Conservation (phyloP, 345 rosid genomes). For the Ceriops decandra region DNA sequence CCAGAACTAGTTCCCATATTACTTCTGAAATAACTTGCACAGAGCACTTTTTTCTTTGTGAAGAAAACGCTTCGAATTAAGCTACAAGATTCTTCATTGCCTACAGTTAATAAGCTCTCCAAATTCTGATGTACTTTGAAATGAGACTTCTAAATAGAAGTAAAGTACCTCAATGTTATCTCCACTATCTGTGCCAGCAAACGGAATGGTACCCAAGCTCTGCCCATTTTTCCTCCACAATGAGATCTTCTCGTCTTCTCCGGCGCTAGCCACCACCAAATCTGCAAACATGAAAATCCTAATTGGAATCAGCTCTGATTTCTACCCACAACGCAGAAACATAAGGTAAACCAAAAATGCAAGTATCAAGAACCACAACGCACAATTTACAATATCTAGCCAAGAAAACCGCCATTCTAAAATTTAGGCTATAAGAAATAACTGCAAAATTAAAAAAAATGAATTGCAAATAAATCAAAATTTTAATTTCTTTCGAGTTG, state of each 20-base stretch:
- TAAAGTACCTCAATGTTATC: constrained; percentile 61
- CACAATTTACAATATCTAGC: too few species aligned
- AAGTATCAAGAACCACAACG: neutral
- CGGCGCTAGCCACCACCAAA: constrained; percentile 96
- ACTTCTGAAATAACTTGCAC: too few species aligned
- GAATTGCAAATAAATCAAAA: too few species aligned
- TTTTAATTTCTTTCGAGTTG: too few species aligned
- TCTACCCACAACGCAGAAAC: too few species aligned
- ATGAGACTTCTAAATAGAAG: neutral
- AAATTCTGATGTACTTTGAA: neutral
- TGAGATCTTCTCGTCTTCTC: constrained; percentile 94
- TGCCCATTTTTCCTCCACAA: constrained; percentile 81
- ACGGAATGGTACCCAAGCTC: constrained; percentile 74
- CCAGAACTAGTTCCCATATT: too few species aligned
- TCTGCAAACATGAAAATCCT: constrained; percentile 39
- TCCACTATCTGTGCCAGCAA: constrained; percentile 65
- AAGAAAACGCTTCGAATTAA: neutral
- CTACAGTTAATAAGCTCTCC: neutral
- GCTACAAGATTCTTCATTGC: neutral
- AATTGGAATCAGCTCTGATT: neutral
- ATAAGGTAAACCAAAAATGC: neutral
- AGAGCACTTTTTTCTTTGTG: too few species aligned
- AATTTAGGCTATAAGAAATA: too few species aligned
- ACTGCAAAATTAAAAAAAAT: too few species aligned
- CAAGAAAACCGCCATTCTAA: too few species aligned